Conservation (phyloP, 106 monocot species). For the Iris macrosiphon region DNA sequence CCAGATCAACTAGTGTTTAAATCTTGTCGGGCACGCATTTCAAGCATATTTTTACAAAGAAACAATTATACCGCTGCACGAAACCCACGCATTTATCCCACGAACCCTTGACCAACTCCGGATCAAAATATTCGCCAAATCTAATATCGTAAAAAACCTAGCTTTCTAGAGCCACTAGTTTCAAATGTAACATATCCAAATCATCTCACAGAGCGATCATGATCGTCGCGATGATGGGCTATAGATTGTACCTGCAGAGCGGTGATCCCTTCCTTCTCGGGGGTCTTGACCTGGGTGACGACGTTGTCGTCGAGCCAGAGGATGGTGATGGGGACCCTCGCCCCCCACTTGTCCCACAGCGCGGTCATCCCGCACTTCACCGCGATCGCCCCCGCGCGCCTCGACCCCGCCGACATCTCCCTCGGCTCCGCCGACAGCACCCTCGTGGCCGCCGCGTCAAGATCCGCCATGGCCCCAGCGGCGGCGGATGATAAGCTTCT, state of each 20-base stretch:
- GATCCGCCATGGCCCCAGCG: not conserved
- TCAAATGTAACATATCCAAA: too few species aligned
- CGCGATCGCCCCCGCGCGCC: slow-evolving; percentile 81
- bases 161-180: too few species aligned
- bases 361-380: slow-evolving; percentile 99
- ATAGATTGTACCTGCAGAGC: slow-evolving; percentile 94
- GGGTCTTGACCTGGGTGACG: slow-evolving; percentile 87
- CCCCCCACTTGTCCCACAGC: slow-evolving; percentile 97
- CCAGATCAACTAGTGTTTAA: too few species aligned
- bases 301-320: slow-evolving; percentile 92
- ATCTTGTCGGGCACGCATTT: too few species aligned
- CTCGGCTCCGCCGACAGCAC: slow-evolving; percentile 32
- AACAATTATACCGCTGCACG: too few species aligned
- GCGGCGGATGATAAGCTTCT: slow-evolving; percentile 12
- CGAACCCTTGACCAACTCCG: too few species aligned
- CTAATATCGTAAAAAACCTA: too few species aligned
- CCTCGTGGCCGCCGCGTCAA: not conserved
- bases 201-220: too few species aligned
- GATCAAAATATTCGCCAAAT: too few species aligned
- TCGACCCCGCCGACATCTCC: slow-evolving; percentile 42
- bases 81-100: too few species aligned
- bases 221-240: too few species aligned
- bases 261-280: slow-evolving; percentile 74
- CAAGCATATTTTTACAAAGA: too few species aligned
- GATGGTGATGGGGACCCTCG: slow-evolving; percentile 79